Base-by-base conservation (phyloP, 176 grass and related monocot genomes). In the Oryza meridionalis region DNA sequence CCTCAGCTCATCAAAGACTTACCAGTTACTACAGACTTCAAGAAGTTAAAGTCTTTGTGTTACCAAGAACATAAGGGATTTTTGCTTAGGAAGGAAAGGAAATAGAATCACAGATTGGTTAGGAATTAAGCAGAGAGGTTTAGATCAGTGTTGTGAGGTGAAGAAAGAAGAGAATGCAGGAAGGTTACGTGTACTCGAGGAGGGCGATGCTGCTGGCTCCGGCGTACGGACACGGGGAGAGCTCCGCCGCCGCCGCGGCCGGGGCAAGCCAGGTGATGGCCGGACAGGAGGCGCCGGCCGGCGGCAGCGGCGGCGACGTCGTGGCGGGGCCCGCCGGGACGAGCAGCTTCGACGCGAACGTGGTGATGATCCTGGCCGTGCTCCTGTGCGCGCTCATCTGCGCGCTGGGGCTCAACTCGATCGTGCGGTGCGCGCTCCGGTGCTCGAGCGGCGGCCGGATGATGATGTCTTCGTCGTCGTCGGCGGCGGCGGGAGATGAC, bases 351-450 rank as follows among this genome's bases (percentile, higher is more conserved):
- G 94, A 97, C 67, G 85, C 85, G 70, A 97, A 94, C 79, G 90
- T 92, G 73, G 92, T 97, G 31, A 92, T 97, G 94, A 94, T 94
- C 81, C 77, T 97, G 22, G 92, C 88, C 37, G 88, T 97, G 38
- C 90, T 97, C 44, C 71, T 97, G 53, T 97, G 94, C 43, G 92
- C 85, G 46, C 79, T 97, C 32, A 87, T 92, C 17, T 97, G 90
- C 77, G 92, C 92, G 38, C 90, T 97, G 42, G 94, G 90, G 37
- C 86, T 97, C 77, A 97, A 94, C 88, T 97, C 90, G 4, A 82
- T 97, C 65, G 88, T 97, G 59, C 92, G 94, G 46, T 94, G 92
- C 77, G 88, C 88, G 31, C 88, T 94, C 68, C 92, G 88, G 62
- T 94, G 90, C 73, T 89, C 89, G 35, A 88, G 16, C 4, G 58